Evolutionary conservation across 148 eudicot genomes (phyloP).

Genomic region (Vaccinium corymbosum): DNA sequence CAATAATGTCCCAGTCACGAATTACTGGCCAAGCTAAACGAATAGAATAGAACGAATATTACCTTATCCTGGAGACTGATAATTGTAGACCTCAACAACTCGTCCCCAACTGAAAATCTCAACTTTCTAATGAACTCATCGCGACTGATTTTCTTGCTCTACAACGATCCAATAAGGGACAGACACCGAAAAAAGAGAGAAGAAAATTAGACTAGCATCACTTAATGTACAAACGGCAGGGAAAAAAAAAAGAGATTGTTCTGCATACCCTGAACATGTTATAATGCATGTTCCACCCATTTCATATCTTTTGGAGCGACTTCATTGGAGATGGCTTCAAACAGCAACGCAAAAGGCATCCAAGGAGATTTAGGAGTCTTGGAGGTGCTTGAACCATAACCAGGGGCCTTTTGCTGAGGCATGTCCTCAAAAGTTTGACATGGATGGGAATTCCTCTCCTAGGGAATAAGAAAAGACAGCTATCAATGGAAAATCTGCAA

Average conservation of each 20-base stretch:
- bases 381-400: slow-evolving; percentile 22
- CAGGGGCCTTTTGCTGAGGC: slow-evolving; percentile 15
- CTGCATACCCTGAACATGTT: slow-evolving; percentile 26
- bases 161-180: slow-evolving; percentile 5
- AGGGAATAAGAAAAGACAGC: background rate
- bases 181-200: background rate
- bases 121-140: slow-evolving; percentile 39
- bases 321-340: slow-evolving; percentile 29
- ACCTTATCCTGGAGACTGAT: slow-evolving; percentile 39
- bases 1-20: background rate
- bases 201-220: background rate
- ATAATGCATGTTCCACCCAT: slow-evolving; percentile 19
- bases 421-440: background rate
- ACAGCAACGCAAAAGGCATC: slow-evolving; percentile 35
- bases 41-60: background rate
- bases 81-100: slow-evolving; percentile 36
- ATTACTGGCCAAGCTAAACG: background rate
- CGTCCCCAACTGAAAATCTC: slow-evolving; percentile 43
- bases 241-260: background rate
- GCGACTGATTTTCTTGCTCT: slow-evolving; percentile 39
- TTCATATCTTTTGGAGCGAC: slow-evolving; percentile 25
- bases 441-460: slow-evolving; percentile 14
- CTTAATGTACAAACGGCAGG: background rate
- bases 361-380: slow-evolving; percentile 33
- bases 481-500: background rate